Percentiles rank a stretch among this genome's conserved stretches.
phyloP scores from a whole-genome alignment of 805 yeast species.

The Yarrowia hollandica region DNA sequence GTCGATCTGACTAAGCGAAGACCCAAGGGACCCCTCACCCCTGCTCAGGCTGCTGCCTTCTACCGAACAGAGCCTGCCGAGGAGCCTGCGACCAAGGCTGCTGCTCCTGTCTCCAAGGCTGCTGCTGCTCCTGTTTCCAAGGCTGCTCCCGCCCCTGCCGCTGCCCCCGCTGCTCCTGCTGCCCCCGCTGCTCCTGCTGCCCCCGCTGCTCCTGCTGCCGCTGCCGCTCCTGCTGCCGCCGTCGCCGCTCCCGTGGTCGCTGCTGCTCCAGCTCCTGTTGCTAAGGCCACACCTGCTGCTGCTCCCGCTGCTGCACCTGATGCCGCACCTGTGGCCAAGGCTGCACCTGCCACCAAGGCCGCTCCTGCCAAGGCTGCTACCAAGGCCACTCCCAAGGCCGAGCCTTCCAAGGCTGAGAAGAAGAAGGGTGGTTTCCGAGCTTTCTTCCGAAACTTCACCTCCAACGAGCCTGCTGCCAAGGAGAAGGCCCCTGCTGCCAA shows the following conservation, averaged over 20 bases:
- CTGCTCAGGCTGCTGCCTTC: slow-evolving; percentile 12
- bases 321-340: no score
- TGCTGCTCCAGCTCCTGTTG: not conserved
- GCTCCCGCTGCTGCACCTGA: slow-evolving; percentile 10
- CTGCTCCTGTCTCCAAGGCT: not conserved
- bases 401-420: slow-evolving; percentile 16
- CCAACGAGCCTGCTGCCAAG: slow-evolving; percentile 23
- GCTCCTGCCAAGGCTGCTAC: not conserved
- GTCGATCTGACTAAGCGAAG: slow-evolving; percentile 12
- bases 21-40: slow-evolving; percentile 23
- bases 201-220: not conserved
- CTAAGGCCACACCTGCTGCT: not conserved
- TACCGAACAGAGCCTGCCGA: slow-evolving; percentile 29
- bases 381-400: not conserved
- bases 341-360: not conserved
- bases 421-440: slow-evolving; percentile 29
- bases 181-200: not conserved
- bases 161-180: not conserved
- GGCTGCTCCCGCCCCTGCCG: not conserved
- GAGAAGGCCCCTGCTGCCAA: slow-evolving; percentile 10
- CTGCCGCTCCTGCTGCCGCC: not conserved
- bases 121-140: not conserved
- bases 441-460: slow-evolving; percentile 9
- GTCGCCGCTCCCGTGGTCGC: not conserved
- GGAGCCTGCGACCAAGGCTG: not conserved